Percentiles rank a stretch among this genome's conserved stretches.
phyloP scores from a whole-genome alignment of 305 asterid genomes.

The Coffea humblotiana region DNA sequence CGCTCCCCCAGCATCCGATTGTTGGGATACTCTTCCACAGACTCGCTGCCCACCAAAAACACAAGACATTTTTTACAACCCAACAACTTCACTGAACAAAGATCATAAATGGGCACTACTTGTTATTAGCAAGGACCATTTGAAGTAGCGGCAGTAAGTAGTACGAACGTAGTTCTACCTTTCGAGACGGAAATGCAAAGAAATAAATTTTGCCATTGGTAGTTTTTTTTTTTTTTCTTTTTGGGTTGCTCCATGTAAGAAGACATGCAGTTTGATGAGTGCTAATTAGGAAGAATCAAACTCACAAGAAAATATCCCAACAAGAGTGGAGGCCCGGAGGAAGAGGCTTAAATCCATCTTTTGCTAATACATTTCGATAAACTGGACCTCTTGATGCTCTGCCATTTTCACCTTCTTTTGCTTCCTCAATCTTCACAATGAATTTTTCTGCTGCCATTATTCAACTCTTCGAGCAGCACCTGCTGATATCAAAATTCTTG shows the following conservation, averaged over 20 bases:
- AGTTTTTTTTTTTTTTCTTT: too few relatives aligned
- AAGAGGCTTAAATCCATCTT: slow-evolving; percentile 64
- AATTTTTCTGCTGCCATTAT: slow-evolving; percentile 38
- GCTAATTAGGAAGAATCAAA: not conserved
- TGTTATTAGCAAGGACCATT: not conserved
- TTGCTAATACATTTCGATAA: slow-evolving; percentile 55
- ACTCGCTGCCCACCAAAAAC: slow-evolving; percentile 42
- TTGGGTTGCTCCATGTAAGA: too few relatives aligned
- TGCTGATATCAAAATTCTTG: not conserved
- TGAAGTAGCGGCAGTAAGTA: not conserved
- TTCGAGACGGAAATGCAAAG: not conserved
- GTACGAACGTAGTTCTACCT: not conserved
- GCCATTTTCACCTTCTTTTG: slow-evolving; percentile 53
- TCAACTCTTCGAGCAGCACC: not conserved
- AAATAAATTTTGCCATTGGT: too few relatives aligned
- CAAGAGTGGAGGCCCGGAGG: slow-evolving; percentile 55
- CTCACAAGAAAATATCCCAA: slow-evolving; percentile 82
- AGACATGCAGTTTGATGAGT: not conserved
- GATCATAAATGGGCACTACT: too few relatives aligned
- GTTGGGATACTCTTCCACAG: slow-evolving; percentile 50
- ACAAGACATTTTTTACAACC: not conserved
- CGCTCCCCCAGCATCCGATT: slow-evolving; percentile 85
- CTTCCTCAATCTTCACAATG: slow-evolving; percentile 60
- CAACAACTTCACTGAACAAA: not conserved
- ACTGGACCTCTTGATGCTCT: slow-evolving; percentile 71